These are phyloP conservation scores for Hanseniaspora jakobsenii DNA, from an alignment of 805 yeast genomes.

Conservation along the genomic window DNA sequence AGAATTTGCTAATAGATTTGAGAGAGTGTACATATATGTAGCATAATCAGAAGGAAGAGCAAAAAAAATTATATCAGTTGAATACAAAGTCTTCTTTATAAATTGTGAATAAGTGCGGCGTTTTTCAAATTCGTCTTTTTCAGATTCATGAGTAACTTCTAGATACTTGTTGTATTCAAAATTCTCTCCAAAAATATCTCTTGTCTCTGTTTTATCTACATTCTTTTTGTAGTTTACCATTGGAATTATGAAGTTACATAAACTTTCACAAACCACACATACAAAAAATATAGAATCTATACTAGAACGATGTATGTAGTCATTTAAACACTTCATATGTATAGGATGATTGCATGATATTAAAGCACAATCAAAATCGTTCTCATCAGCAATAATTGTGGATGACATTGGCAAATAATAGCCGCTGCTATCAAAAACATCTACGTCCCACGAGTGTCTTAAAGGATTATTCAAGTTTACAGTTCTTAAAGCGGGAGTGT, in stretches of 20 bases:
- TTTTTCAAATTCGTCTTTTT: no score
- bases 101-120: no score
- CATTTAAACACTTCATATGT: constrained; percentile 68
- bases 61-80: no score
- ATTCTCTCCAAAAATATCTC: constrained; percentile 6
- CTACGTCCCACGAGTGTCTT: constrained; percentile 4
- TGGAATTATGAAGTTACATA: constrained; percentile 30
- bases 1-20: constrained; percentile 33
- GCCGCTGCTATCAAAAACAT: background rate
- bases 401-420: constrained; percentile 9
- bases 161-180: background rate
- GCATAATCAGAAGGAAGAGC: no score
- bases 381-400: background rate
- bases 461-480: constrained; percentile 16
- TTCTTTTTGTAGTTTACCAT: constrained; percentile 16
- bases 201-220: background rate
- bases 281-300: constrained; percentile 33
- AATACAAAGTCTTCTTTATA: no score
- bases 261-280: constrained; percentile 90
- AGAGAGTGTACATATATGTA: constrained; percentile 4
- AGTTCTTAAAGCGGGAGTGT: constrained; percentile 40
- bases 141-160: no score
- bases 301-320: constrained; percentile 33
- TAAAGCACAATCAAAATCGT: constrained; percentile 31
- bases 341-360: constrained; percentile 90